phyloP scores from a whole-genome alignment of 441 rosid genomes.

The Corymbia calophylla region DNA sequence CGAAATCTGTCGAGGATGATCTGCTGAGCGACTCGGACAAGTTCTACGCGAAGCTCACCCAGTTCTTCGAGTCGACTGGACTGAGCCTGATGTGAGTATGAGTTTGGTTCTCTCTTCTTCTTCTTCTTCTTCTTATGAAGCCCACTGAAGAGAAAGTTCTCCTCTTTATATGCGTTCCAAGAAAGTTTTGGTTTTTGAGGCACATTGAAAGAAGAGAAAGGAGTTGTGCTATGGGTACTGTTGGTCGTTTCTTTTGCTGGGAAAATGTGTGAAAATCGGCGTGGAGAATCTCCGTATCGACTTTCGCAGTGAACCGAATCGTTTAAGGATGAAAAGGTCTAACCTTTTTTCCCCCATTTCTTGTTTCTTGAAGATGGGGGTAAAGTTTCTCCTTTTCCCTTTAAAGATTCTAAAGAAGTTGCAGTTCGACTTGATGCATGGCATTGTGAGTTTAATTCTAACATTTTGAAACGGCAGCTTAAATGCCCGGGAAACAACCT shows the following conservation, averaged over 20 bases:
- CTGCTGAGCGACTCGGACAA: neutral
- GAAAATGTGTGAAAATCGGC: neutral
- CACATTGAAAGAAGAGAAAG: neutral
- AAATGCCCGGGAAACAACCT: neutral
- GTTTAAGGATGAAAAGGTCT: neutral
- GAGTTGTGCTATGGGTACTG: neutral
- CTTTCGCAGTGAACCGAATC: neutral
- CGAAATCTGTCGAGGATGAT: neutral
- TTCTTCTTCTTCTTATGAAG: neutral
- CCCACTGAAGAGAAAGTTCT: neutral
- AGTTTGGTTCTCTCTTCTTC: neutral
- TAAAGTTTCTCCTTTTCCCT: neutral
- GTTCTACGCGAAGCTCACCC: neutral
- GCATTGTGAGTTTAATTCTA: neutral
- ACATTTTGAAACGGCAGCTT: neutral
- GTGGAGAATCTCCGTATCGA: neutral
- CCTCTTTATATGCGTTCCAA: neutral
- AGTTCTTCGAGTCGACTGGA: neutral
- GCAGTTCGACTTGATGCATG: neutral
- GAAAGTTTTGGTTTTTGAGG: neutral
- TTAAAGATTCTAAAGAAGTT: neutral
- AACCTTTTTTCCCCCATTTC: neutral
- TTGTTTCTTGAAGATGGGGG: neutral
- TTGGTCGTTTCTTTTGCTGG: neutral
- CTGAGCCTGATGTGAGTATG: neutral